Evolutionary conservation across 495 filamentous ascomycete genomes (phyloP), one percentile per base, ranked within the genome.

Genomic region (Annulohypoxylon bovei): DNA sequence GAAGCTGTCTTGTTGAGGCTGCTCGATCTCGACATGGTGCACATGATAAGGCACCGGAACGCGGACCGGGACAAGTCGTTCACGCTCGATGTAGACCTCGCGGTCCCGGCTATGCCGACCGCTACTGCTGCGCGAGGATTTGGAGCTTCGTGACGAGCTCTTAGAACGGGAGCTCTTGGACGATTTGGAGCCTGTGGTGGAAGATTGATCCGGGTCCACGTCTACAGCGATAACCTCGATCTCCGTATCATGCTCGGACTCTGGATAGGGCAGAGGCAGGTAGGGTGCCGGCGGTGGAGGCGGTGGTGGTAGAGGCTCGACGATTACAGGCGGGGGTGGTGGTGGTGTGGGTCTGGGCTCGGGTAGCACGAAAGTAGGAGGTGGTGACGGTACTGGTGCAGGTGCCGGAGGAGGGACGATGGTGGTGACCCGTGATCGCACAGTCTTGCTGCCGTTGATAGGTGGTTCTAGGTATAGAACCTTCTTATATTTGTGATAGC

Each of bases 201-300:
- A 68, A 9, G 66, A 64, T 20, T 78, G 69, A 1, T 77, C 74
- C 6, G 80, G 77, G 54, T 86, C 83, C 46, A 85, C 75, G 71
- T 85, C 82, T n/a, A 87, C 84, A 62, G 79, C 80, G 54, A 87
- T 84, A 44, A 86, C 79, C 60, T 86, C 84, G 57, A 86, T 83
- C 12, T 70, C 72, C 3, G 78, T 71, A 59, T 84, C 79, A 11
- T 70, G 72, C 59, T 80, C 72, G 0, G 67, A 62, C 47, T 61
- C 56, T 0, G 62, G 58, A 9, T 70, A 71, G 5, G 72, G 62
- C 1, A 52, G 67, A 3, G 72, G 62, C 1, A 52, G 67, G 23
- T 53, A 69, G 25, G 58, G 64, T 0, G 39, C 52, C 6, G 73
- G 70, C 3, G 73, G 72, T 11, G 71, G 69, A 8, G n/a, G n/a